These are phyloP conservation scores for Creolimax fragrantissima DNA, from an alignment of 78 protist genomes.

Conservation along the genomic window DNA sequence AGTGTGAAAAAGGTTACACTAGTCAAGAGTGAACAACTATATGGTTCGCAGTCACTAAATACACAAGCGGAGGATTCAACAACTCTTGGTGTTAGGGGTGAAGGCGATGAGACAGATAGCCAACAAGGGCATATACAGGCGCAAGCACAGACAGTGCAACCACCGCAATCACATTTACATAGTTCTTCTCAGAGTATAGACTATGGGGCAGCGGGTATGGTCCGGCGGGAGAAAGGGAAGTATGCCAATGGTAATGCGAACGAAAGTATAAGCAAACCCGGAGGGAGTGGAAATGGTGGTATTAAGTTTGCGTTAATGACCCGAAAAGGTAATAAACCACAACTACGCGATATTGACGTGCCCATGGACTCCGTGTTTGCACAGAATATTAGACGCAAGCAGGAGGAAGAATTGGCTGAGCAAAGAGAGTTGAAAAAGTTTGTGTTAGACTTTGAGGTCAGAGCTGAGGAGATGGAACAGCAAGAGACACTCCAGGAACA, in stretches of 20 bases:
- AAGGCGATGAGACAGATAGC: not conserved
- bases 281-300: not conserved
- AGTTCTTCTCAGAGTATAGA: too few species aligned
- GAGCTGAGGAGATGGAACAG: not conserved
- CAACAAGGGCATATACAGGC: not conserved
- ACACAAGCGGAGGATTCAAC: not conserved
- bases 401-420: not conserved
- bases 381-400: not conserved
- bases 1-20: not conserved
- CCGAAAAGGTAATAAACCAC: conserved; percentile 19
- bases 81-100: not conserved
- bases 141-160: not conserved
- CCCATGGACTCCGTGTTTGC: not conserved
- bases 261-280: not conserved
- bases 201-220: too few species aligned
- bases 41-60: not conserved
- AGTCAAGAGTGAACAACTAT: not conserved
- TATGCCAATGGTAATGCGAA: not conserved
- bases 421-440: not conserved
- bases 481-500: not conserved
- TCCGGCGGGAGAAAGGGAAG: not conserved
- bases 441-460: not conserved
- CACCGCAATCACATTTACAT: too few species aligned
- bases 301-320: conserved; percentile 18
- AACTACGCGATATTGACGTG: not conserved